Percentiles rank a stretch among this genome's conserved stretches.
phyloP scores from a whole-genome alignment of 2,329 filamentous ascomycete genomes.

The Davidsoniella virescens region DNA sequence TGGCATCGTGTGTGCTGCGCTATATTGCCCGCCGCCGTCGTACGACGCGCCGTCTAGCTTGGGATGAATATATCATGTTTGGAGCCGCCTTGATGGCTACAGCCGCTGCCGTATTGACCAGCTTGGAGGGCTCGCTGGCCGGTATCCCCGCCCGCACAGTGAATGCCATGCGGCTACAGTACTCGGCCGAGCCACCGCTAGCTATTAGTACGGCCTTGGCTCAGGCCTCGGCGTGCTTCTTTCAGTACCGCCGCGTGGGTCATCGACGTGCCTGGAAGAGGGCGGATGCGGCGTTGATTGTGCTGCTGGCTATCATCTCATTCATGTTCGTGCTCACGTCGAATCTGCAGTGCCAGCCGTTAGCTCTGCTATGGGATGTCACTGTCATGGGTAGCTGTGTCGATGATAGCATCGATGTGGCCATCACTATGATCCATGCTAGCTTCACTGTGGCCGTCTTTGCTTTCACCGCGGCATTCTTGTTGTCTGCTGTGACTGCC shows the following conservation, averaged over 20 bases:
- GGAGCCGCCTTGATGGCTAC: slow-evolving; percentile 6
- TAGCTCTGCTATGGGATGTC: slow-evolving; percentile 23
- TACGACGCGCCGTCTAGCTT: slow-evolving; percentile 17
- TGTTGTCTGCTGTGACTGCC: not conserved
- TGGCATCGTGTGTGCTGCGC: slow-evolving; percentile 21
- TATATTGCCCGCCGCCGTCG: slow-evolving; percentile 18
- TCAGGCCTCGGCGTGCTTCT: slow-evolving; percentile 24
- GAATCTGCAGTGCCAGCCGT: slow-evolving; percentile 23
- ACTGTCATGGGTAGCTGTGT: slow-evolving; percentile 20
- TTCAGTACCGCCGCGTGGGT: slow-evolving; percentile 20
- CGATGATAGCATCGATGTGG: slow-evolving; percentile 14
- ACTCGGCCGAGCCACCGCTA: not conserved
- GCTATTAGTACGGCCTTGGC: slow-evolving; percentile 18
- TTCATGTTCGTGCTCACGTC: slow-evolving; percentile 20
- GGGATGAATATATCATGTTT: slow-evolving; percentile 22
- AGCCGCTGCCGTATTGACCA: not conserved
- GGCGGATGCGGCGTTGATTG: slow-evolving; percentile 19
- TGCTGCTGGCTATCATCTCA: slow-evolving; percentile 21
- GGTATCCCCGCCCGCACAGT: not conserved
- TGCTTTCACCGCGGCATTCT: slow-evolving; percentile 19
- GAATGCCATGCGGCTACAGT: not conserved
- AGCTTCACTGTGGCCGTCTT: slow-evolving; percentile 22
- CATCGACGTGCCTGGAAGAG: slow-evolving; percentile 19
- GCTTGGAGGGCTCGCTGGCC: not conserved
- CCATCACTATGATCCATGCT: slow-evolving; percentile 23